phyloP scores from a whole-genome alignment of 176 grass and related monocot genomes.

The Saccharum officinarum region DNA sequence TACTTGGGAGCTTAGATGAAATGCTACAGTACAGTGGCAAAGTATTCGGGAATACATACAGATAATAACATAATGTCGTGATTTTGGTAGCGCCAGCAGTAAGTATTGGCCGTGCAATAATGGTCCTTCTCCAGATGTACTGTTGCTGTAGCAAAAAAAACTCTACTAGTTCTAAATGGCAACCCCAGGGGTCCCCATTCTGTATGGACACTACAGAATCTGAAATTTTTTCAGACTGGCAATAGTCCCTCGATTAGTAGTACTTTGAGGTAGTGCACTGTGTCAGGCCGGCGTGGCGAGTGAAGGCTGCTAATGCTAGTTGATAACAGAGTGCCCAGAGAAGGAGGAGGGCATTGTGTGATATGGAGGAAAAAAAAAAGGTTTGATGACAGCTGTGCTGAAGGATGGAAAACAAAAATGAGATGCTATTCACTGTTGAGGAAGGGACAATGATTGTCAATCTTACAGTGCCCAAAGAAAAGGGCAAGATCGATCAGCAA shows the following conservation, averaged over 20 bases:
- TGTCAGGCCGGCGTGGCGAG: neutral
- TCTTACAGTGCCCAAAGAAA: neutral
- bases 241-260: neutral
- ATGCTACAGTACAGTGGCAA: neutral
- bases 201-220: neutral
- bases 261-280: neutral
- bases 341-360: neutral
- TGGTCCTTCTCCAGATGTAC: neutral
- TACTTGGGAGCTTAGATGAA: neutral
- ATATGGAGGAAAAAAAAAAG: neutral
- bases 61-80: neutral
- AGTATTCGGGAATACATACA: neutral
- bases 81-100: neutral
- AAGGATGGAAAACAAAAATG: slow-evolving; percentile 16
- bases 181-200: neutral
- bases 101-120: neutral
- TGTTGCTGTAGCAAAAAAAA: neutral
- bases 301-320: slow-evolving; percentile 9
- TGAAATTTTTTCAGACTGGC: neutral
- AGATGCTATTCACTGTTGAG: neutral
- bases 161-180: neutral
- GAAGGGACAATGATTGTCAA: neutral
- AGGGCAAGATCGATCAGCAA: neutral
- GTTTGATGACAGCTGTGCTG: neutral
- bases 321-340: neutral